Evolutionary conservation across 164 flowering plant species (phyloP), one percentile per base, ranked within the genome.

Genomic region (Tinospora cordifolia): DNA sequence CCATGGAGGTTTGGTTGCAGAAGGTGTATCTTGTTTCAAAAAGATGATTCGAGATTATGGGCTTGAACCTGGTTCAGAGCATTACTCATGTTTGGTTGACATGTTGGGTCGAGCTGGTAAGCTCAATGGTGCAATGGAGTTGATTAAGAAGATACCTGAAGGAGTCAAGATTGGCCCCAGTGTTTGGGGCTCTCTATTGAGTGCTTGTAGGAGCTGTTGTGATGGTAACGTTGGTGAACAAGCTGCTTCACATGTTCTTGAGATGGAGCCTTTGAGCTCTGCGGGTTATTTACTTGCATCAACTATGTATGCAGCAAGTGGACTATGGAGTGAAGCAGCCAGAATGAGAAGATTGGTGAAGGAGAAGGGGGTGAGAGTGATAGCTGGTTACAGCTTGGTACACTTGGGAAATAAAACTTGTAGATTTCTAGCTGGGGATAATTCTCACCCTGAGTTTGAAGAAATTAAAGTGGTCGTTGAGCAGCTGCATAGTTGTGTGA

Each of bases 31-130:
- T 10, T 68, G 84, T 67, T 87, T 91, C 69, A 38, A 72, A 47
- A 72, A 76, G 46, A 81, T 93, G 85, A 73, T 79, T 34, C 73
- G 70, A 39, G 82, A 84, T 27, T 74, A 83, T 68, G 82, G 72
- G 0, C 41, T 82, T 34, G 74, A 83, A 62, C 85, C 85, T 24
- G 71, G 71, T 26, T 54, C 71, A 47, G 89, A 86, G 73, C 98
- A 93, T 68, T 93, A 87, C 75, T 85, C 97, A 0, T 93, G 96
- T 83, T 40, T 90, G 65, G 90, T 91, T 9, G 97, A 91, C 81
- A 82, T 93, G 93, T 72, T 91, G 49, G 77, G 84, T 47, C 82
- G 96, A 34, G 89, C 91, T 1, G 97, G 97, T 41, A 69, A 77
- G 72, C 79, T 90, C 3, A 75, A 87, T 0, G 49, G 13, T 47